phyloP scores from a whole-genome alignment of 2,329 filamentous ascomycete species.

The Cercospora sp. region DNA sequence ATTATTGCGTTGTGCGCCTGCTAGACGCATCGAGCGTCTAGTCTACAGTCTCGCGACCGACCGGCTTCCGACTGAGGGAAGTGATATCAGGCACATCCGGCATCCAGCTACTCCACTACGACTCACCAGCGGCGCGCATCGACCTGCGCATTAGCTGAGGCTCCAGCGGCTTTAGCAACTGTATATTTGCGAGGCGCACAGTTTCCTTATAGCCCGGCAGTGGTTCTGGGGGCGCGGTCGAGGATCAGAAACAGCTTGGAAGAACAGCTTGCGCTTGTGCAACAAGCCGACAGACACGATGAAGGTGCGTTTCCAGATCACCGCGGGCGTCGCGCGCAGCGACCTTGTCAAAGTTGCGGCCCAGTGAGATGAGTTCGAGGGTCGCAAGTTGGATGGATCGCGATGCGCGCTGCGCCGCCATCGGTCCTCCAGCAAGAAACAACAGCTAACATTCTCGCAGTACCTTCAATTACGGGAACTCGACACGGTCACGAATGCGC shows the following conservation, averaged over 20 bases:
- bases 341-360: slow-evolving; percentile 1
- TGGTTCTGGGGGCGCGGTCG: background rate
- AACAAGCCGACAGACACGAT: slow-evolving; percentile 24
- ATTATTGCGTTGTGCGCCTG: slow-evolving; percentile 29
- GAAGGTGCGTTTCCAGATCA: slow-evolving; percentile 32
- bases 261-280: slow-evolving; percentile 11
- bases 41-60: slow-evolving; percentile 31
- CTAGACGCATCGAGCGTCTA: slow-evolving; percentile 40
- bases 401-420: background rate
- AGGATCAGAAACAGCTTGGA: background rate
- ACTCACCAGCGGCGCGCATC: slow-evolving; percentile 2
- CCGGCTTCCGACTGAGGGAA: slow-evolving; percentile 40
- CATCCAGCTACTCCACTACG: slow-evolving; percentile 7
- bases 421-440: background rate
- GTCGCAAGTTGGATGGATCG: slow-evolving; percentile 6
- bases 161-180: background rate
- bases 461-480: slow-evolving; percentile 90
- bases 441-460: slow-evolving; percentile 51
- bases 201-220: background rate
- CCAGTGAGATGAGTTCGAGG: slow-evolving; percentile 28
- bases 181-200: background rate
- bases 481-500: slow-evolving; percentile 84
- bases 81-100: slow-evolving; percentile 29
- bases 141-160: background rate
- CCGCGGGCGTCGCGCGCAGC: slow-evolving; percentile 10